Conservation (phyloP, 495 filamentous ascomycete species). For the Aspergillus sclerotiicarbonarius region DNA sequence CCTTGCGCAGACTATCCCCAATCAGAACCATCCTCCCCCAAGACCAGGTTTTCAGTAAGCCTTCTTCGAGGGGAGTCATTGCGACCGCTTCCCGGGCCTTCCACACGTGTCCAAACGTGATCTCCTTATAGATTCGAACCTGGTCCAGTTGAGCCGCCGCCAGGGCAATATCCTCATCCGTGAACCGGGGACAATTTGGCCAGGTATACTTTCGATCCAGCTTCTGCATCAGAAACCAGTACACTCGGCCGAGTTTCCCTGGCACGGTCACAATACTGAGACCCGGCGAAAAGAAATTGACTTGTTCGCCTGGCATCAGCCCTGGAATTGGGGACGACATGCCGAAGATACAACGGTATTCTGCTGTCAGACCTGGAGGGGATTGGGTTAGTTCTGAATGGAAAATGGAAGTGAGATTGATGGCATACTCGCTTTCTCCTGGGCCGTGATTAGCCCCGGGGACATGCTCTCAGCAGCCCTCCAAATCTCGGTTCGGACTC, state of each 20-base stretch:
- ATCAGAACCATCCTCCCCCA: constrained; percentile 13
- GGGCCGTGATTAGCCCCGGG: not conserved
- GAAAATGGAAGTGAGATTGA: not conserved
- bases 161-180: constrained; percentile 3
- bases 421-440: not conserved
- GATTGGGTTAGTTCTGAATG: not conserved
- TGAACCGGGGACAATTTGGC: not conserved
- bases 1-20: constrained; percentile 19
- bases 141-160: not conserved
- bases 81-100: not conserved
- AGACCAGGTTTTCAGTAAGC: constrained; percentile 10
- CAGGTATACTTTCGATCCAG: not conserved
- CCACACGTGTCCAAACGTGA: constrained; percentile 6
- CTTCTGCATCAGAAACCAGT: not conserved
- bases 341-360: not conserved
- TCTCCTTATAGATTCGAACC: not conserved
- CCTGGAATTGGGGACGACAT: not conserved
- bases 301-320: not conserved
- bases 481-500: constrained; percentile 36
- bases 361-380: no score
- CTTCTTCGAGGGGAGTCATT: constrained; percentile 16
- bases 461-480: constrained; percentile 17
- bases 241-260: not conserved
- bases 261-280: not conserved
- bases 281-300: not conserved